These are phyloP conservation scores for Parathielavia appendiculata DNA, from an alignment of 495 filamentous ascomycete species.

Conservation along the genomic window DNA sequence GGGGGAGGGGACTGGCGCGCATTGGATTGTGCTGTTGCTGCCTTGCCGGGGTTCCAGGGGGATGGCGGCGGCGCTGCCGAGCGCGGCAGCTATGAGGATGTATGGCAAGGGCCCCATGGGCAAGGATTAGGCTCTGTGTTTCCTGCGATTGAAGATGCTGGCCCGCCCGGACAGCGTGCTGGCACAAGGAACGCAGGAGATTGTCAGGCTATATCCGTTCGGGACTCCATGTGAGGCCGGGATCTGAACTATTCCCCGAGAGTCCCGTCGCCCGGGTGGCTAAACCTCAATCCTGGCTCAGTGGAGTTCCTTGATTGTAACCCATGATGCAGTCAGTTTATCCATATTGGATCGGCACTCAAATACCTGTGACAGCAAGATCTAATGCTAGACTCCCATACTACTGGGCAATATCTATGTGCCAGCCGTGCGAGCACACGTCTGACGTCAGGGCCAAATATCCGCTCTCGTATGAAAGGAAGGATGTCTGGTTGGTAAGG, in stretches of 20 bases:
- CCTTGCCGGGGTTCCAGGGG: conserved; percentile 8
- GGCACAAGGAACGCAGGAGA: neutral
- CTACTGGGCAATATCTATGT: no score
- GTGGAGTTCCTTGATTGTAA: conserved; percentile 5
- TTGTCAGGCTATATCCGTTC: neutral
- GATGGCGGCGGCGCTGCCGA: neutral
- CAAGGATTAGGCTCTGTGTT: neutral
- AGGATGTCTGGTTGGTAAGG: no score
- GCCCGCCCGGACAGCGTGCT: neutral
- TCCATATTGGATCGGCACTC: conserved; percentile 14
- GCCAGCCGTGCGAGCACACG: no score
- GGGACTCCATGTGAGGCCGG: no score
- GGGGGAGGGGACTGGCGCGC: conserved; percentile 36
- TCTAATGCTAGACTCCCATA: no score
- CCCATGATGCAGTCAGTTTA: conserved; percentile 4
- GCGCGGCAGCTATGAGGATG: neutral
- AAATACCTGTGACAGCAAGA: no score
- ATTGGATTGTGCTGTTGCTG: conserved; percentile 21
- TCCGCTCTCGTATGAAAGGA: no score
- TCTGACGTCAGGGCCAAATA: no score
- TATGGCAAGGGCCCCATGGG: neutral
- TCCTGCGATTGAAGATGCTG: neutral
- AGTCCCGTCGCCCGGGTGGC: conserved; percentile 16
- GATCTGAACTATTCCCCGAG: no score
- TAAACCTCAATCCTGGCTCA: neutral